Conservation (phyloP, 1,284 basidiomycete species). For the Fomitopsis palustris region DNA sequence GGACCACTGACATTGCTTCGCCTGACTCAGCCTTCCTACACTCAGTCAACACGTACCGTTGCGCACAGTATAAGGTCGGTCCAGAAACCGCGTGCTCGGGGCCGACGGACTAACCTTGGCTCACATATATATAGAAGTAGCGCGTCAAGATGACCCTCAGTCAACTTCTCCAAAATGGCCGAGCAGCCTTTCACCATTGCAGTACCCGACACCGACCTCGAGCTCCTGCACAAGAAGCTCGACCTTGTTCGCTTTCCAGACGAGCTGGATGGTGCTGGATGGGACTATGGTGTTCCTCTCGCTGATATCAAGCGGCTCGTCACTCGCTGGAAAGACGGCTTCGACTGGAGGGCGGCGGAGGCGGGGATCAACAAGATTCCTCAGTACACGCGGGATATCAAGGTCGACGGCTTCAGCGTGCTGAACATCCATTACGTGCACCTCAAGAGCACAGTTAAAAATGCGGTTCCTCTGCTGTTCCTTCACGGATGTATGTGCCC, state of each 20-base stretch:
- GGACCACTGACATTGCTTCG: no score
- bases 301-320: slow-evolving; percentile 37
- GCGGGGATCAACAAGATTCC: slow-evolving; percentile 38
- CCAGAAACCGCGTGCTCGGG: no score
- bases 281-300: slow-evolving; percentile 39
- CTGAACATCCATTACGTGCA: slow-evolving; percentile 45
- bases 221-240: slow-evolving; percentile 15
- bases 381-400: slow-evolving; percentile 41
- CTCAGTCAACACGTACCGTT: no score
- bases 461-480: slow-evolving; percentile 43
- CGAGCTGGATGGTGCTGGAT: slow-evolving; percentile 35
- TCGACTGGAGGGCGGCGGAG: slow-evolving; percentile 41
- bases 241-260: slow-evolving; percentile 33
- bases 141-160: no score
- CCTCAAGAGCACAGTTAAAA: slow-evolving; percentile 28
- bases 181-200: neutral
- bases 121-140: no score
- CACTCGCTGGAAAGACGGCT: slow-evolving; percentile 36
- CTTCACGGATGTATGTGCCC: slow-evolving; percentile 41
- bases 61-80: no score
- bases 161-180: neutral
- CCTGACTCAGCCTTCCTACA: no score
- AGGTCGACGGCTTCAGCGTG: slow-evolving; percentile 32
- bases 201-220: slow-evolving; percentile 15
- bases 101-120: no score